Evolutionary conservation across 352 stramenopile genomes (phyloP), one percentile per base, ranked within the genome.

Genomic region (Globisporangium echinulatum): DNA sequence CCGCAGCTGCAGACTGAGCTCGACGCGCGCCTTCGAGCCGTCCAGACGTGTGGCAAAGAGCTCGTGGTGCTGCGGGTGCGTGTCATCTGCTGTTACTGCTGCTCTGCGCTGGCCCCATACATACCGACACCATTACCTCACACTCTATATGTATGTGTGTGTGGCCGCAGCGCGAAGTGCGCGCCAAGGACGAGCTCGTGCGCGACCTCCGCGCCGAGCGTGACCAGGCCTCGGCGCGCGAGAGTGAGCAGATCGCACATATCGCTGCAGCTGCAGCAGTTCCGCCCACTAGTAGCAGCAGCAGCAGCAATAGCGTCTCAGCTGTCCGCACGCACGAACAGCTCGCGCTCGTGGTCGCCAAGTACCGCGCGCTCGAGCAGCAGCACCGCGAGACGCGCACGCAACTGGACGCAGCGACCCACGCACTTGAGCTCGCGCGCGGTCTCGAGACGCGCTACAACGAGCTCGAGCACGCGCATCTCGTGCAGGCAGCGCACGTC

Each of bases 391-490:
- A 37, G 10, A 65, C 67, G n/a, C 58, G 72, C 25, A 61, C 69
- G 25, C 71, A 84, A 36, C 52, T 88, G 4, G 57, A 63, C 13
- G 59, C 72, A 1, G 64, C 78, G 0, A 77, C 74, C 44, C 66
- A 52, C 5, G 62, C 71, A 4, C 53, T 77, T 4, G 52, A 15
- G n/a, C 63, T 54, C 19, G 69, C 67, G n/a, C 61, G 66, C n/a
- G 66, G 74, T 14, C 55, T 90, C 7, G 76, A 90, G 57, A 54
- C 49, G 6, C 76, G 71, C 8, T 77, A 88, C 49, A 39, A 54
- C 2, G 77, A 88, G 48, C 68, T 94, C 48, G 77, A 92, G 69
- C 72, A 87, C 52, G 85, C 85, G 14, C 82, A 94, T 57, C 46
- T 89, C 39, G 70, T 76, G 8, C 85, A 92, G 59, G 69, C 83